These are phyloP conservation scores for Aspergillus transmontanensis DNA, from an alignment of 2,329 filamentous ascomycete genomes.

Conservation along the genomic window DNA sequence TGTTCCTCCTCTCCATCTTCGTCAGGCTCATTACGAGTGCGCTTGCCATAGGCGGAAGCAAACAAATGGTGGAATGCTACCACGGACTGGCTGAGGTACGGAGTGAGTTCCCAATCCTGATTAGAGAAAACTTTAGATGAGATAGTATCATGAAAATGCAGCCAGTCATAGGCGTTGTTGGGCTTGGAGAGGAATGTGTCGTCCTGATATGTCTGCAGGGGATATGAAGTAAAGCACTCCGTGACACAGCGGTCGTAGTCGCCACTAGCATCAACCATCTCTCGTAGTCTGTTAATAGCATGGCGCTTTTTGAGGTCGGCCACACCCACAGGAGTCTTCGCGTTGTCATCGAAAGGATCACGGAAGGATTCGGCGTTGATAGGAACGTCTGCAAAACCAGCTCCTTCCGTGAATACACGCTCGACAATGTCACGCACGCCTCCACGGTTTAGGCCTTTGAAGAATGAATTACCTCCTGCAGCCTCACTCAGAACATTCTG, in stretches of 20 bases:
- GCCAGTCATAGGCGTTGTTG: constrained; percentile 85
- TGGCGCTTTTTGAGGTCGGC: constrained; percentile 62
- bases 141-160: constrained; percentile 86
- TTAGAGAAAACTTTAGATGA: constrained; percentile 76
- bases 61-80: constrained; percentile 92
- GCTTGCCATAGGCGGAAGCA: constrained; percentile 65
- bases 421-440: constrained; percentile 67
- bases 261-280: constrained; percentile 65
- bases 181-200: constrained; percentile 90
- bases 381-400: constrained; percentile 57
- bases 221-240: constrained; percentile 83
- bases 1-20: constrained; percentile 56
- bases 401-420: constrained; percentile 66
- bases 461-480: constrained; percentile 55
- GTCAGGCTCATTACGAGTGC: constrained; percentile 41
- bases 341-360: constrained; percentile 33
- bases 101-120: constrained; percentile 89
- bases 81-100: constrained; percentile 83
- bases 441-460: constrained; percentile 63
- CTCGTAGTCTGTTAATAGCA: constrained; percentile 60
- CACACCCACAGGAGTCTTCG: constrained; percentile 53
- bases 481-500: constrained; percentile 57
- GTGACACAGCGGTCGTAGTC: constrained; percentile 64
- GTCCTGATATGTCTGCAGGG: constrained; percentile 86
- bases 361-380: constrained; percentile 41